These are phyloP conservation scores for Diophrys appendiculata DNA, from an alignment of 73 alveolate species.

Conservation along the genomic window DNA sequence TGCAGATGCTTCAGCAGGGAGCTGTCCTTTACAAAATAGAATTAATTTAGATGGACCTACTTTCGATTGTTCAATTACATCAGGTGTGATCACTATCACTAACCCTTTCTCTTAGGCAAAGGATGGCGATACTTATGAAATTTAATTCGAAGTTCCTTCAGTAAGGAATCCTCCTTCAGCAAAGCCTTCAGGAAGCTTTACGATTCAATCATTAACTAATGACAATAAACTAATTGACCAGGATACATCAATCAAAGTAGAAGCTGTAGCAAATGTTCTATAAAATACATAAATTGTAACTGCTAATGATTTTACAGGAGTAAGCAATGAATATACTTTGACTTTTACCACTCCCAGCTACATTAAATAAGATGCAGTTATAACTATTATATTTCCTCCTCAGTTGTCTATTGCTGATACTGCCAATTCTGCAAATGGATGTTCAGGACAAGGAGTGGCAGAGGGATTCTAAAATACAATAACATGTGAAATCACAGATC, in stretches of 20 bases:
- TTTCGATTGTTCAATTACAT: constrained; percentile 8
- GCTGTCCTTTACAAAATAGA: constrained; percentile 1
- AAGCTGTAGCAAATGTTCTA: neutral
- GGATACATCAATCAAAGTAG: neutral
- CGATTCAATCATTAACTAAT: neutral
- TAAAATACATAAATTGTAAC: neutral
- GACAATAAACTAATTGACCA: neutral
- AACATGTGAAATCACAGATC: neutral
- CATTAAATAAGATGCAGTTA: constrained; percentile 5
- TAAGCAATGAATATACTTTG: neutral
- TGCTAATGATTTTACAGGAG: neutral
- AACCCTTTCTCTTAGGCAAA: neutral
- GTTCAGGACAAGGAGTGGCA: neutral
- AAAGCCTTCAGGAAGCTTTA: neutral
- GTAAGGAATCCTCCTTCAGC: constrained; percentile 3
- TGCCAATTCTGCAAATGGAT: neutral
- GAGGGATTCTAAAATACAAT: neutral
- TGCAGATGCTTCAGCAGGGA: constrained; percentile 10
- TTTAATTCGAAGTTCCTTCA: neutral
- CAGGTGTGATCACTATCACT: neutral
- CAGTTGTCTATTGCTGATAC: neutral
- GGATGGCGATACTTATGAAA: neutral
- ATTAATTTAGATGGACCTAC: neutral
- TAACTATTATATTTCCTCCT: constrained; percentile 9
- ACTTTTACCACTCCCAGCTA: constrained; percentile 2